Percentiles rank a stretch among this genome's conserved stretches.
Evolutionary conservation across 768 basidiomycete species (phyloP).

Genomic region (Xerocomellus dryophilus): DNA sequence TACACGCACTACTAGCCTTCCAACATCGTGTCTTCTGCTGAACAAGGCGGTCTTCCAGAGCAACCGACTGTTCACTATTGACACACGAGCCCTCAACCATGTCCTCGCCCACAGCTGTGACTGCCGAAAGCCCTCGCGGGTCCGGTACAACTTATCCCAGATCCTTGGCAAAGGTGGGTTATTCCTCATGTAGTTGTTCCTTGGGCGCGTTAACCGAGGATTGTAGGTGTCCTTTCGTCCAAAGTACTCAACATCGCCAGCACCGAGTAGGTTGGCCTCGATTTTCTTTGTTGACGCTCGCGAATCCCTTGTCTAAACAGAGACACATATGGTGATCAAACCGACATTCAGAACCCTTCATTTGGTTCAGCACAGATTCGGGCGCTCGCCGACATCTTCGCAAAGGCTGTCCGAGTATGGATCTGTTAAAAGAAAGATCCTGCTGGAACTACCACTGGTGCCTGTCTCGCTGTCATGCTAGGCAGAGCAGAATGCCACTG

Average conservation of each 20-base stretch:
- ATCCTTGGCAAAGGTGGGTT: conserved; percentile 1
- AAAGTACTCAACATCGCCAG: no score
- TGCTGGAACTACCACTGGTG: no score
- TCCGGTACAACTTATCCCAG: neutral
- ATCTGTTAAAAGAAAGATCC: no score
- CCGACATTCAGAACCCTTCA: no score
- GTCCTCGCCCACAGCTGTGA: conserved; percentile 49
- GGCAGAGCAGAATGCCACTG: no score
- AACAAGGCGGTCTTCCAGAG: conserved; percentile 16
- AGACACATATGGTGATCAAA: no score
- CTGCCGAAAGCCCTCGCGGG: conserved; percentile 45
- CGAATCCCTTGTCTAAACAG: neutral
- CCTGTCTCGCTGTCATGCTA: no score
- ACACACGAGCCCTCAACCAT: conserved; percentile 60
- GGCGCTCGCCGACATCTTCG: no score
- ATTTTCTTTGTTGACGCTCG: neutral
- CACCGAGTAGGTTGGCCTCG: no score
- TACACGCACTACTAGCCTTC: neutral
- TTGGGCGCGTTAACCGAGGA: neutral
- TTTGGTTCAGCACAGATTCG: no score
- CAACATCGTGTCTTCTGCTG: neutral
- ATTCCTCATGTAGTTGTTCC: no score
- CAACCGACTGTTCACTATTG: conserved; percentile 51
- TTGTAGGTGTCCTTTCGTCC: conserved; percentile 45
- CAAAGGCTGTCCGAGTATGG: no score